Percentiles rank a stretch among this genome's conserved stretches.
Conservation (phyloP, 352 stramenopile genomes). For the Globisporangium nunn region DNA sequence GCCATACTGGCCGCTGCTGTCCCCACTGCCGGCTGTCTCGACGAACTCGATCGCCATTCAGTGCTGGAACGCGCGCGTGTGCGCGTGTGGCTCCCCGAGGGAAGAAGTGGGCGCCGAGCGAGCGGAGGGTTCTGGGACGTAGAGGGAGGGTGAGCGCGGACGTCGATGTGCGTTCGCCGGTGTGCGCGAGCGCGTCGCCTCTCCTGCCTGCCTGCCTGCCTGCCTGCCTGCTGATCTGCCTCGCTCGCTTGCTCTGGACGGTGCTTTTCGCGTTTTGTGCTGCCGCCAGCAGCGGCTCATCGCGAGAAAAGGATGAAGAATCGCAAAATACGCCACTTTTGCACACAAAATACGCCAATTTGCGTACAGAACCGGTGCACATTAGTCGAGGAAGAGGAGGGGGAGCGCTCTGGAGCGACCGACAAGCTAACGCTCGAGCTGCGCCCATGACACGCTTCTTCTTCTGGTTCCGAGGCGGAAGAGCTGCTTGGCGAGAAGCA, state of each 20-base stretch:
- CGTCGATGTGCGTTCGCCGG: no score
- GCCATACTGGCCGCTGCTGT: conserved; percentile 1
- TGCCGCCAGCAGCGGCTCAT: neutral
- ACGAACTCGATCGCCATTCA: conserved; percentile 16
- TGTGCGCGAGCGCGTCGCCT: neutral
- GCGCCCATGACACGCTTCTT: no score
- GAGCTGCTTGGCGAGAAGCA: no score
- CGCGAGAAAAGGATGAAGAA: neutral
- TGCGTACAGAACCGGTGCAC: no score
- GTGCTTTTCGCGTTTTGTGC: neutral
- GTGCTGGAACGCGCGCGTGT: neutral
- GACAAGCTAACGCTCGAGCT: no score
- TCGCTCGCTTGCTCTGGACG: neutral
- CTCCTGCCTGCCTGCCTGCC: neutral
- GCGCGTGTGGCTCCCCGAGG: conserved; percentile 2
- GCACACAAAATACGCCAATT: no score
- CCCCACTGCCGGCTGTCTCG: conserved; percentile 7
- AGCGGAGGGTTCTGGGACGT: neutral
- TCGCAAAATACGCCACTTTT: no score
- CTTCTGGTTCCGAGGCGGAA: no score
- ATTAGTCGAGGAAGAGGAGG: no score
- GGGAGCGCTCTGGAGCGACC: no score
- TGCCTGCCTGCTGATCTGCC: neutral
- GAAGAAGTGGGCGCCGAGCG: neutral
- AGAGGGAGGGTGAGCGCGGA: neutral